Evolutionary conservation across 306 rosid genomes (phyloP).

Genomic region (Potentilla sterilis): DNA sequence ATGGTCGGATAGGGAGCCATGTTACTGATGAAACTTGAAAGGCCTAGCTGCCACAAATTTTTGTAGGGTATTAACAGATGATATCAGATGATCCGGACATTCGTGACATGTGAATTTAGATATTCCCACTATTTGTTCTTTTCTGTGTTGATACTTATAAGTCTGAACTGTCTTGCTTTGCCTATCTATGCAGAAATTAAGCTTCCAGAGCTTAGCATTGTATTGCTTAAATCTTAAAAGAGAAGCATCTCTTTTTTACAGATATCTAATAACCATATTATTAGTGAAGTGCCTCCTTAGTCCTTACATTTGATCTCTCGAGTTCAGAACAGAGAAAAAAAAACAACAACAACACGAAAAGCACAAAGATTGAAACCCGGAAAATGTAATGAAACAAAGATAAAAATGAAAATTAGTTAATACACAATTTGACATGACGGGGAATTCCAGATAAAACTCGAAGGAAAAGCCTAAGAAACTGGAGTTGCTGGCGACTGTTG

Average conservation of each 20-base stretch:
- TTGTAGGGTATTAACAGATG: background rate
- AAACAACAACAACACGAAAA: background rate
- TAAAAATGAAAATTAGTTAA: background rate
- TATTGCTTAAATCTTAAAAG: background rate
- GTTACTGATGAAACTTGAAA: background rate
- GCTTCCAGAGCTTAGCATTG: background rate
- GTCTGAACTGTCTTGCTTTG: background rate
- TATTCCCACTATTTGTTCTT: background rate
- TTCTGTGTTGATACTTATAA: background rate
- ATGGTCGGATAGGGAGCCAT: background rate
- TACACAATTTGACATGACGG: background rate
- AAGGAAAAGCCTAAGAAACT: background rate
- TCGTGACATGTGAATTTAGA: background rate
- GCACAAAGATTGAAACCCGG: background rate
- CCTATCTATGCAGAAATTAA: background rate
- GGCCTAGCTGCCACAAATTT: background rate
- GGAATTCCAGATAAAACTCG: background rate
- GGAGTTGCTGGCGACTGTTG: constrained; percentile 6
- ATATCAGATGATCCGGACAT: background rate
- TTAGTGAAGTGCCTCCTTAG: background rate
- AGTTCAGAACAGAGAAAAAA: background rate
- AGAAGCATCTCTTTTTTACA: background rate
- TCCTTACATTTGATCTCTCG: background rate
- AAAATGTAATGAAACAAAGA: background rate
- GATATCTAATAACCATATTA: background rate